These are phyloP conservation scores for Dianthus caryophyllus DNA, from an alignment of 148 eudicot species.

Conservation along the genomic window DNA sequence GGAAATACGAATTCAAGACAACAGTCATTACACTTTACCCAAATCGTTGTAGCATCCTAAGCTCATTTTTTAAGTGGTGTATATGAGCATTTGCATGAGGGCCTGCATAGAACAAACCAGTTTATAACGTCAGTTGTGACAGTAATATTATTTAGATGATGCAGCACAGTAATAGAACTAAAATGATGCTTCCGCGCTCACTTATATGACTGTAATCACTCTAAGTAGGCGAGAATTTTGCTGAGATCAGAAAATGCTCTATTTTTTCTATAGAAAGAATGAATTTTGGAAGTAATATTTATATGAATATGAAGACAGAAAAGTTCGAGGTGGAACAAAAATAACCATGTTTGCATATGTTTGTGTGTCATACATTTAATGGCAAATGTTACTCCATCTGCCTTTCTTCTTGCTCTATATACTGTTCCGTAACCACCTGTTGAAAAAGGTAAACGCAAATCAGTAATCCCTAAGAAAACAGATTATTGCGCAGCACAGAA, in stretches of 20 bases:
- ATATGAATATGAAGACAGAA: background rate
- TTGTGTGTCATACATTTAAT: constrained; percentile 63
- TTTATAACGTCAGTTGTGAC: constrained; percentile 1
- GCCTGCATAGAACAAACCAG: constrained; percentile 45
- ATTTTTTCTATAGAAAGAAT: background rate
- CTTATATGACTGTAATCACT: background rate
- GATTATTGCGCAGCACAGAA: background rate
- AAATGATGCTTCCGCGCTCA: background rate
- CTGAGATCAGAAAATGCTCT: too few relatives aligned
- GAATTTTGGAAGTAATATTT: background rate
- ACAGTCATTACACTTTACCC: constrained; percentile 45
- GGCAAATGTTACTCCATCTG: constrained; percentile 72
- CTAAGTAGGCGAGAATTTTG: too few relatives aligned
- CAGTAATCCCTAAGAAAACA: constrained; percentile 7
- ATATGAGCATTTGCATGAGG: constrained; percentile 82
- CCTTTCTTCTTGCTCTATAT: constrained; percentile 75
- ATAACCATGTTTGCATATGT: background rate
- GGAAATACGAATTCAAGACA: constrained; percentile 6
- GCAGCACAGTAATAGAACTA: background rate
- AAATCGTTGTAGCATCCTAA: constrained; percentile 85
- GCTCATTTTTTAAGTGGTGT: constrained; percentile 72
- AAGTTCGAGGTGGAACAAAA: background rate
- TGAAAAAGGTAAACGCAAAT: constrained; percentile 14
- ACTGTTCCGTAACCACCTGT: constrained; percentile 99
- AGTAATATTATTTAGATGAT: background rate